A percentile compares a stretch with the other conserved stretches of the same genome.
Conservation (phyloP, 805 yeast species). For the Cyberlindnera euphorbiae region DNA sequence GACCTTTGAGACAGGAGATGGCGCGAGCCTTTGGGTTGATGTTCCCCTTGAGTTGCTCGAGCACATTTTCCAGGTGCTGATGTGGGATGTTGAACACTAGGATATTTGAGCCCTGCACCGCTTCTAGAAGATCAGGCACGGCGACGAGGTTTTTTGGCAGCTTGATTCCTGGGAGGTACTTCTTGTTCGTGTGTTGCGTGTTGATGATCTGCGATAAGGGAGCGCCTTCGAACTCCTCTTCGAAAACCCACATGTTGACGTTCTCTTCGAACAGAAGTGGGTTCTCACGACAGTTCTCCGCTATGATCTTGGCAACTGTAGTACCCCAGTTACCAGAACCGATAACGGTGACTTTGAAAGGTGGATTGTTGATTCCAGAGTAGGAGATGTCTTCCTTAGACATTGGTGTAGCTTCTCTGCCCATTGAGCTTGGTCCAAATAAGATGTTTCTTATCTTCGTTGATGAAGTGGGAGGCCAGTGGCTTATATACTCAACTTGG, state of each 20-base stretch:
- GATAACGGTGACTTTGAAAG: slow-evolving; percentile 61
- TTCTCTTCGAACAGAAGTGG: slow-evolving; percentile 60
- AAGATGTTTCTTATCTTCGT: too few relatives aligned
- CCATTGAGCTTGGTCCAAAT: too few relatives aligned
- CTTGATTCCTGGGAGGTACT: slow-evolving; percentile 78
- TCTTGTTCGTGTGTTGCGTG: slow-evolving; percentile 82
- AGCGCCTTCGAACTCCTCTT: slow-evolving; percentile 68
- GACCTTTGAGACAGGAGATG: slow-evolving; percentile 89
- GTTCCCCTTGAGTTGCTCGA: slow-evolving; percentile 68
- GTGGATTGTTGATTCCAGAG: slow-evolving; percentile 23
- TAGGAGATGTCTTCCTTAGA: slow-evolving; percentile 11
- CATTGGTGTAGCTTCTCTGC: slow-evolving; percentile 1
- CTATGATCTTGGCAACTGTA: slow-evolving; percentile 89
- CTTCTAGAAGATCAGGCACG: slow-evolving; percentile 68
- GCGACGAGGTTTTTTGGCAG: slow-evolving; percentile 81
- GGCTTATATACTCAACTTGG: too few relatives aligned
- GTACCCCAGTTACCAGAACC: slow-evolving; percentile 99
- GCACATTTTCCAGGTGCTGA: slow-evolving; percentile 77
- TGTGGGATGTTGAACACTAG: slow-evolving; percentile 92
- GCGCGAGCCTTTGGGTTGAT: slow-evolving; percentile 70
- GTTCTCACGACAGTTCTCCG: slow-evolving; percentile 74
- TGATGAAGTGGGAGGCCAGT: too few relatives aligned
- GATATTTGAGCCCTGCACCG: slow-evolving; percentile 75
- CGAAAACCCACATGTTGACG: slow-evolving; percentile 94
- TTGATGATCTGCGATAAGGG: slow-evolving; percentile 86